Base-by-base conservation (phyloP, 495 filamentous ascomycete genomes). In the Penicillium crystallinum region DNA sequence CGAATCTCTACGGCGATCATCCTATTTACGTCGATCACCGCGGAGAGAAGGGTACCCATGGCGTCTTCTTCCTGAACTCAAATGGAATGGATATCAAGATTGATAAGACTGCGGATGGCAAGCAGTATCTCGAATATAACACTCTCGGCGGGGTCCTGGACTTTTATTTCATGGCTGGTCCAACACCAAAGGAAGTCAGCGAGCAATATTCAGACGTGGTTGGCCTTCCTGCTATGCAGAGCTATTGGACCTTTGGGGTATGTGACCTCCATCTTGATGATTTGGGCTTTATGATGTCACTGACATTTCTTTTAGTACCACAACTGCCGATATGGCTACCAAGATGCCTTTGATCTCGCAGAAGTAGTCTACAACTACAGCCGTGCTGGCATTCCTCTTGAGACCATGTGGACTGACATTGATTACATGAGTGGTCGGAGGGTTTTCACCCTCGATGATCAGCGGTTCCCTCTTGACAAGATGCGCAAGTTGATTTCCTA, bases 321-420 rank as follows among this genome's bases (percentile, higher is more conserved):
- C 59, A 81, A 95, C 53, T 95, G 90, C 68, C 76, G 86, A 54
- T 93, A 91, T 55, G 89, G 89, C 25, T 91, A 90, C 62, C 77
- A 72, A 27, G 88, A 92, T 70, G 79, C 83, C 43, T 91, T 80
- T 53, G 83, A 88, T 31, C 81, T 93, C 25, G 88, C 88, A 21
- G 89, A 89, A 58, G 87, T 85, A 1, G 81, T 93, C 19, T 79
- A 82, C 42, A 95, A 93, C 65, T 93, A 95, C 70, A 85, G 80
- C 50, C 63, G 73, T 27, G 88, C 89, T 10, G 68, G 68, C 7
- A 95, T 95, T 54, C 90, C 90, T 0, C 71, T 96, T 7, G 89
- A 96, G 66, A 90, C 87, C 0, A 89, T 91, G 83, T 95, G 90
- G 89, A 92, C 86, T 4, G 88, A 92, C 60, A 92, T 92, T 43